Base-by-base conservation (phyloP, 768 basidiomycete genomes). In the Boletus tylopilopsis region DNA sequence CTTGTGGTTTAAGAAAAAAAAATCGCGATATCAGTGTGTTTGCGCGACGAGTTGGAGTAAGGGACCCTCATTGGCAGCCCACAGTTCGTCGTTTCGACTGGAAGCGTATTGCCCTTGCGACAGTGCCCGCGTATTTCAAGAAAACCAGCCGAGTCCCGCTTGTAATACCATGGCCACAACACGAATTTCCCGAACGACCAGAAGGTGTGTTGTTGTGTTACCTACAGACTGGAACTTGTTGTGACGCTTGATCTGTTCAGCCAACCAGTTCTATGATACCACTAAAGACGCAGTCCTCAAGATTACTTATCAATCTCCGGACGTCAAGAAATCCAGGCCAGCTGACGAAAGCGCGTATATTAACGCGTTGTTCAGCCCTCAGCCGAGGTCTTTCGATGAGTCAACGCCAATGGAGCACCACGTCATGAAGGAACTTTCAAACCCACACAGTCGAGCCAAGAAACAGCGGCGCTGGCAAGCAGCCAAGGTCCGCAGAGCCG, bases 361-460 rank as follows among this genome's bases (percentile, higher is more conserved):
- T 57, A 81, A 78, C 49, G 75, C 78, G 22, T 57, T 76, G 25
- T 64, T 65, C 36, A 76, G 75, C 45, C 71, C 74, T 11, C 60
- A 60, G 23, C 68, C 69, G 24, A 59, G 64, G n/a, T 61, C 76
- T 24, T 77, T 76, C 54, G 76, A 82, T 25, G 73, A 76, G 11
- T 66, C 74, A 13, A 70, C 73, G 10, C 85, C 87, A 12, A 74
- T 88, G 51, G 90, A 93, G 63, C 61, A 77, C 21, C 80, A 81
- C 60, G 68, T 93, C 49, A 63, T 71, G 38, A 77, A 77, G 53
- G 90, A 93, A 60, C 78, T 93, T 33, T 76, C 87, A 23, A 90
- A 91, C 65, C 89, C 89, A 22, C 85, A 90, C 61, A 81, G 86
- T 12, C 83, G 87, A 18, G 86, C 89, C 9, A 90, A 88, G 74